Conservation (phyloP, 257 asterid genomes). For the Penstemon newberryi region DNA sequence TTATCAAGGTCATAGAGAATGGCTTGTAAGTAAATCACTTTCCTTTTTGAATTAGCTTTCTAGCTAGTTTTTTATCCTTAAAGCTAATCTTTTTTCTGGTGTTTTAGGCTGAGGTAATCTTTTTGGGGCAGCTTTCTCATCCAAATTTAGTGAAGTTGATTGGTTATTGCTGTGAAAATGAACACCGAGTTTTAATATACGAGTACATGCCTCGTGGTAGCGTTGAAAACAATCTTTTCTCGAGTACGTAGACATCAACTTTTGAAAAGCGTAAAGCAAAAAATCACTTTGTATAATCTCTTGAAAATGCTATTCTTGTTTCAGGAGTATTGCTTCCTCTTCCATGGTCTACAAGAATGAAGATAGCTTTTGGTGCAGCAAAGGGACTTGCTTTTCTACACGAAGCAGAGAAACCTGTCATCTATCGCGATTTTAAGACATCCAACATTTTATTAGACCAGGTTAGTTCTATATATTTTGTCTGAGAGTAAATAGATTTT, state of each 20-base stretch:
- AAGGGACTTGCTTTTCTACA: conserved; percentile 91
- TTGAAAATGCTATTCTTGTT: background rate
- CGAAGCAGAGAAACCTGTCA: conserved; percentile 88
- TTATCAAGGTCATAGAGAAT: conserved; percentile 91
- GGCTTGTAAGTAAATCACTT: conserved; percentile 64
- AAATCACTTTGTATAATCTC: too few species aligned
- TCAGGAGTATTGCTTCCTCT: conserved; percentile 60
- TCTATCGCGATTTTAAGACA: conserved; percentile 89
- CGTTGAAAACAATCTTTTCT: conserved; percentile 61
- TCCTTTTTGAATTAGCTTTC: too few species aligned
- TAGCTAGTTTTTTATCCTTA: background rate
- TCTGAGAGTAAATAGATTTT: background rate
- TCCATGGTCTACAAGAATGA: conserved; percentile 87
- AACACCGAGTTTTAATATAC: conserved; percentile 55
- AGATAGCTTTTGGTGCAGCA: conserved; percentile 85
- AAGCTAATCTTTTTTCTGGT: conserved; percentile 8
- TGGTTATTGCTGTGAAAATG: conserved; percentile 71
- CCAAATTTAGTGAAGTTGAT: conserved; percentile 66
- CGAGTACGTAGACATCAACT: conserved; percentile 42
- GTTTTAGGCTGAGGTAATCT: conserved; percentile 64
- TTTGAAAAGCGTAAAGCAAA: too few species aligned
- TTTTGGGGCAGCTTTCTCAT: conserved; percentile 71
- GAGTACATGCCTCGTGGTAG: conserved; percentile 70
- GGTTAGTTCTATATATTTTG: conserved; percentile 35
- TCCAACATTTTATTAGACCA: conserved; percentile 77